Evolutionary conservation across 192 early-diverging fungal species (phyloP).

Genomic region (Coemansia sp.): DNA sequence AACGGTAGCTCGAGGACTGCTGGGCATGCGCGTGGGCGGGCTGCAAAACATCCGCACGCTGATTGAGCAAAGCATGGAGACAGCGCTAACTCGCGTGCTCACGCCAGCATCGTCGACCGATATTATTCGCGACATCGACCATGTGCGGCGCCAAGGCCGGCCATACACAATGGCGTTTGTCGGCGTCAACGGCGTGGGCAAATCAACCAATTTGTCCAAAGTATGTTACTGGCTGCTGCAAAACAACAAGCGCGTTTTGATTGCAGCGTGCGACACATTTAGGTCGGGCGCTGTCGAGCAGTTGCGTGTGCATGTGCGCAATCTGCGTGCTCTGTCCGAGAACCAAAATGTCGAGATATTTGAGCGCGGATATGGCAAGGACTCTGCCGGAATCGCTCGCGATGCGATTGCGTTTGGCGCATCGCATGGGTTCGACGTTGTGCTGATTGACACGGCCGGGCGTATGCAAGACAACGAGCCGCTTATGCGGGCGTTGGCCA

Average conservation of each 20-base stretch:
- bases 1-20: conserved; percentile 67
- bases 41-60: conserved; percentile 74
- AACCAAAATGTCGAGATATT: conserved; percentile 79
- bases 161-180: conserved; percentile 92
- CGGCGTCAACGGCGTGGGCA: conserved; percentile 94
- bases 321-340: conserved; percentile 73
- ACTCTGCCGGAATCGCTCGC: conserved; percentile 92
- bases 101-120: conserved; percentile 89
- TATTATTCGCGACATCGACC: conserved; percentile 84
- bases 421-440: conserved; percentile 78
- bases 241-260: conserved; percentile 83
- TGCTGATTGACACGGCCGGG: conserved; percentile 94
- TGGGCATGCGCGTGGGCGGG: conserved; percentile 72
- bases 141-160: conserved; percentile 64
- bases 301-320: conserved; percentile 84
- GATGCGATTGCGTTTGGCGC: conserved; percentile 86
- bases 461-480: conserved; percentile 99
- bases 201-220: conserved; percentile 93
- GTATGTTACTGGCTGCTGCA: conserved; percentile 94
- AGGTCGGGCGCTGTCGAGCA: conserved; percentile 95
- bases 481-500: conserved; percentile 92
- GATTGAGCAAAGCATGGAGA: conserved; percentile 80
- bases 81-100: conserved; percentile 80
- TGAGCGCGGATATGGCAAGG: conserved; percentile 96
- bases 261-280: conserved; percentile 97